A percentile compares a stretch with the other conserved stretches of the same genome.
phyloP scores from a whole-genome alignment of 108 stramenopile species.

The Cyclotella choctawhatcheeana region DNA sequence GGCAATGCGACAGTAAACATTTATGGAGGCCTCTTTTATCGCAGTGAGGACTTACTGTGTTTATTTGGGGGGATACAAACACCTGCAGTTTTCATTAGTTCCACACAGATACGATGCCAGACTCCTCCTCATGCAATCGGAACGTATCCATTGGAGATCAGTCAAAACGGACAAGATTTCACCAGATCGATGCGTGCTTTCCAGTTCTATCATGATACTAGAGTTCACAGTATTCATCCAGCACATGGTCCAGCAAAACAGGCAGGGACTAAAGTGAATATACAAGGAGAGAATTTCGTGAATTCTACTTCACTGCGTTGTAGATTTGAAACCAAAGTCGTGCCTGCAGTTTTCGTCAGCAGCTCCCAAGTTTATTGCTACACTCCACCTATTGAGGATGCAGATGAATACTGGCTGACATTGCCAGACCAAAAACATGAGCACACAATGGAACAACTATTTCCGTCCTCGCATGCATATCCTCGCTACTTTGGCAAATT shows the following conservation, averaged over 20 bases:
- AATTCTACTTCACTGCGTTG: conserved; percentile 63
- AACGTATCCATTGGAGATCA: conserved; percentile 60
- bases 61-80: conserved; percentile 61
- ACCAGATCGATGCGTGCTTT: conserved; percentile 49
- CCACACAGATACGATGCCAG: conserved; percentile 58
- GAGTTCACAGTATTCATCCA: conserved; percentile 44
- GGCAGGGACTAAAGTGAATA: conserved; percentile 64
- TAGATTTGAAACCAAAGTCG: conserved; percentile 57
- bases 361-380: conserved; percentile 57
- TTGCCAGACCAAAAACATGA: conserved; percentile 16
- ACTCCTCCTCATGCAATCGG: conserved; percentile 63
- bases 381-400: conserved; percentile 54
- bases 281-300: conserved; percentile 67
- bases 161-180: conserved; percentile 80
- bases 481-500: conserved; percentile 59
- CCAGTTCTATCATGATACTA: conserved; percentile 51
- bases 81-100: conserved; percentile 37
- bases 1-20: conserved; percentile 69
- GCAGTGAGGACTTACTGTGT: conserved; percentile 53
- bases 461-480: conserved; percentile 68
- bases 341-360: conserved; percentile 57
- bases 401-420: conserved; percentile 13
- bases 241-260: conserved; percentile 53
- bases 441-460: conserved; percentile 29
- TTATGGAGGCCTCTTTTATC: conserved; percentile 63